Evolutionary conservation across 805 yeast species (phyloP).

Genomic region (Candida broadrunensis): DNA sequence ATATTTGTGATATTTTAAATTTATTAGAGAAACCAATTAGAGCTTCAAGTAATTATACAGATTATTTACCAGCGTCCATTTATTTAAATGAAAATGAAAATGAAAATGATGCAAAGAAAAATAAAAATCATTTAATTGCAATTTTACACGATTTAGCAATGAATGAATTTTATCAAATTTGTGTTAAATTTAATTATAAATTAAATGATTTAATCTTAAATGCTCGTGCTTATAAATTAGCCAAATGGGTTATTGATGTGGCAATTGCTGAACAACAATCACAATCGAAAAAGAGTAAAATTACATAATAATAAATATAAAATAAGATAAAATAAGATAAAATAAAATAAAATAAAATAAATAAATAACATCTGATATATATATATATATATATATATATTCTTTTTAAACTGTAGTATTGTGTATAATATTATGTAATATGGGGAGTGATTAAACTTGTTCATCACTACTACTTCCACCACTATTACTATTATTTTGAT

Average conservation of each 20-base stretch:
- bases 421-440: too few relatives aligned
- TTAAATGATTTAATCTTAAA: slow-evolving; percentile 63
- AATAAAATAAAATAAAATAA: too few relatives aligned
- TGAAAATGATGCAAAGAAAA: slow-evolving; percentile 4
- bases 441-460: too few relatives aligned
- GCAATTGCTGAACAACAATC: slow-evolving; percentile 46
- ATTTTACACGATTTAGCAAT: slow-evolving; percentile 63
- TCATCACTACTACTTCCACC: too few relatives aligned
- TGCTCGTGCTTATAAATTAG: slow-evolving; percentile 62
- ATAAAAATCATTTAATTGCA: slow-evolving; percentile 41
- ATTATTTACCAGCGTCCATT: slow-evolving; percentile 43
- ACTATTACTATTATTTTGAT: slow-evolving; percentile 1
- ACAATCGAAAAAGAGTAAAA: background rate
- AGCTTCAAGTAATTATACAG: slow-evolving; percentile 35
- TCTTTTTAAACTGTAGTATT: too few relatives aligned
- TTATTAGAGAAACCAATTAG: slow-evolving; percentile 58
- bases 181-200: slow-evolving; percentile 59
- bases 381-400: too few relatives aligned
- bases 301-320: too few relatives aligned
- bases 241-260: slow-evolving; percentile 69
- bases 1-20: slow-evolving; percentile 57
- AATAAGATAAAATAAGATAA: too few relatives aligned
- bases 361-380: too few relatives aligned
- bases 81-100: slow-evolving; percentile 33
- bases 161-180: slow-evolving; percentile 61